Conservation (phyloP, 148 eudicot genomes). For the Chenopodium suecicum region DNA sequence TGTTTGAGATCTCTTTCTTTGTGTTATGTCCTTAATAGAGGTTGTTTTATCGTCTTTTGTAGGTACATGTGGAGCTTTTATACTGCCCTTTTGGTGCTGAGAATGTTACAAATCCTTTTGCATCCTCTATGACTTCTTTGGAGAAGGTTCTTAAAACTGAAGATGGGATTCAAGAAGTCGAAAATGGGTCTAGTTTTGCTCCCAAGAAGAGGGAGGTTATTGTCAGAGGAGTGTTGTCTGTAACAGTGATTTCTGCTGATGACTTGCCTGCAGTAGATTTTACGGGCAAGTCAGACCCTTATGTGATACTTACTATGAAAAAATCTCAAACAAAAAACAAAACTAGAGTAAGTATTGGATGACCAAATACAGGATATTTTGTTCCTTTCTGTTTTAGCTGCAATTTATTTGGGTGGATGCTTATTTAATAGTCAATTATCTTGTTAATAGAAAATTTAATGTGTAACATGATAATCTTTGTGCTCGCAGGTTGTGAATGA, state of each 20-base stretch:
- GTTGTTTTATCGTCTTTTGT: constrained; percentile 17
- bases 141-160: constrained; percentile 70
- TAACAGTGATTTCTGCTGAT: constrained; percentile 87
- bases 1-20: not conserved
- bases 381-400: not conserved
- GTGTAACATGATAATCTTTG: not conserved
- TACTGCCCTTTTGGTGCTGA: constrained; percentile 67
- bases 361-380: not conserved
- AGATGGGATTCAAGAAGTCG: constrained; percentile 34
- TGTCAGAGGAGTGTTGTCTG: constrained; percentile 88
- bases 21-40: not conserved
- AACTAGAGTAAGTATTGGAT: constrained; percentile 61
- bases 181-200: constrained; percentile 42
- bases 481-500: constrained; percentile 83
- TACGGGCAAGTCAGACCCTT: constrained; percentile 93
- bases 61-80: constrained; percentile 97
- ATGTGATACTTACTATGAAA: constrained; percentile 72
- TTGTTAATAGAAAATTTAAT: not conserved
- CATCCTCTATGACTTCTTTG: constrained; percentile 72
- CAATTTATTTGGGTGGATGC: not conserved
- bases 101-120: constrained; percentile 65
- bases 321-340: constrained; percentile 69
- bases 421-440: not conserved
- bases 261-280: constrained; percentile 79
- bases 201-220: constrained; percentile 62